Evolutionary conservation across 2,329 filamentous ascomycete species (phyloP), one percentile per base, ranked within the genome.

Genomic region (Fusarium lyarnte): DNA sequence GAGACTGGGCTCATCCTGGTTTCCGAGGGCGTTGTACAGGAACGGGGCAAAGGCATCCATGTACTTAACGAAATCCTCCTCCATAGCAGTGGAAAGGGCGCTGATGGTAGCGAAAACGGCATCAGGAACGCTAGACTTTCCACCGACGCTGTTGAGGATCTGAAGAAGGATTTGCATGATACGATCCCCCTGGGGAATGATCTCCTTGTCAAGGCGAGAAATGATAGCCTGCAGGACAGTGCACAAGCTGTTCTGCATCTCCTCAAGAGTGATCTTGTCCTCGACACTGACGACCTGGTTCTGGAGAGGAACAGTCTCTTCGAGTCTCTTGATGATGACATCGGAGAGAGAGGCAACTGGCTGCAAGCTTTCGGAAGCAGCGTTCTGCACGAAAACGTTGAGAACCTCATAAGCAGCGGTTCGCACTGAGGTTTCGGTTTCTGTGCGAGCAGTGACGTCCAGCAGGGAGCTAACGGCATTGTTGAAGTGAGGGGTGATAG

Each of bases 371-470:
- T 98, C 94, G 66, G 92, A 92, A 29, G 95, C 96, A 60, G 95
- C 90, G 80, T 97, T 97, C 79, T 92, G 92, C 59, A 98, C 93
- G 77, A 98, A 99, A 2, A 94, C 91, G 83, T 97, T 97, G 66
- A 99, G 90, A 27, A 99, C 96, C 82, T 99, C 96, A 81, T 99
- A 99, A 13, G 96, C 94, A 58, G 96, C 97, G 65, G 95, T 98
- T 75, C 96, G 93, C 29, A 98, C 92, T 72, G 95, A 90, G 70
- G 94, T 94, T 78, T 98, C 95, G 31, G 92, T 90, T 79, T 96
- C 94, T 75, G 88, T 85, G 74, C 93, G 91, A 76, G 94, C 93
- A 25, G 96, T 98, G 63, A 98, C 92, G 60, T 92, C 87, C 63
- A 99, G 88, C 58, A 99, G 88, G 68, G 93, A 94, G 78, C 90